A percentile compares a stretch with the other conserved stretches of the same genome.
phyloP scores from a whole-genome alignment of 306 rosid genomes.

The Rosa chinensis region DNA sequence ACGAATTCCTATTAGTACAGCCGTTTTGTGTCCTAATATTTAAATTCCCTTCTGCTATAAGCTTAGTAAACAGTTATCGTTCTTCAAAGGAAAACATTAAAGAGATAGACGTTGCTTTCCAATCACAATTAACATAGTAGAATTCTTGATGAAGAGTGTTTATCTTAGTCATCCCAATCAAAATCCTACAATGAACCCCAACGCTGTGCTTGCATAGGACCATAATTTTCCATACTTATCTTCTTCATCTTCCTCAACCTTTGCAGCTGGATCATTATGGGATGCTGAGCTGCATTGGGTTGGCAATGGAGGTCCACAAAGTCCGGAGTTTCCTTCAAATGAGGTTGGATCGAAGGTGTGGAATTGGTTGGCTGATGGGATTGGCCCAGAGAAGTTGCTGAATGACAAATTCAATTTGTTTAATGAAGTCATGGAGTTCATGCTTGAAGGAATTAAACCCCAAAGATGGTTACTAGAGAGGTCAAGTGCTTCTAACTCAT shows the following conservation, averaged over 20 bases:
- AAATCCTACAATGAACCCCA: background rate
- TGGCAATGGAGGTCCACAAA: background rate
- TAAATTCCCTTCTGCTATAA: too few relatives aligned
- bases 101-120: too few relatives aligned
- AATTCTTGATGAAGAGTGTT: too few relatives aligned
- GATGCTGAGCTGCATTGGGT: background rate
- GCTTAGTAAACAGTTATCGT: too few relatives aligned
- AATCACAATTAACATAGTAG: too few relatives aligned
- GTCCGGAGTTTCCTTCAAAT: background rate
- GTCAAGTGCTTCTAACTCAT: background rate
- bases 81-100: too few relatives aligned
- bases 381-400: constrained; percentile 12
- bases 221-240: background rate
- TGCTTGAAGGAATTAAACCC: constrained; percentile 13
- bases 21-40: too few relatives aligned
- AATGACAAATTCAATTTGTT: background rate
- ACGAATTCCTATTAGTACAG: too few relatives aligned
- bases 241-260: background rate
- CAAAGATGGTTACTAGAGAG: constrained; percentile 17
- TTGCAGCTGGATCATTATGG: background rate
- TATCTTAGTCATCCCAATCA: background rate
- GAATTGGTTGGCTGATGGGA: constrained; percentile 8
- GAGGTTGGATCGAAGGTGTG: background rate
- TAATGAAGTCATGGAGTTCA: background rate
- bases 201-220: background rate